These are phyloP conservation scores for Acephala macrosclerotiorum DNA, from an alignment of 2,329 filamentous ascomycete genomes.

Conservation along the genomic window DNA sequence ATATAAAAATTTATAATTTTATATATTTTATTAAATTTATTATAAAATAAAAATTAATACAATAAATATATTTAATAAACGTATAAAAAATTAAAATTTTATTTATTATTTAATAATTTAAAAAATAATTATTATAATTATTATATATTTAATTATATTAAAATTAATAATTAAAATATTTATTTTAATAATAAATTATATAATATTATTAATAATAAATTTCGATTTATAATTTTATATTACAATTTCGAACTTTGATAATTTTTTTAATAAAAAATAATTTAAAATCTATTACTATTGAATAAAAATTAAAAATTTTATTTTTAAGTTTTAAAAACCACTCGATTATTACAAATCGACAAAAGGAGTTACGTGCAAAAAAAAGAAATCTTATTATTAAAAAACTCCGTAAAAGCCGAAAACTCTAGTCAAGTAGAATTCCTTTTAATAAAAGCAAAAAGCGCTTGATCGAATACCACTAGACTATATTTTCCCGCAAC, in stretches of 20 bases:
- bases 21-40: not conserved
- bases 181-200: conserved; percentile 18
- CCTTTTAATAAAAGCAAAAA: conserved; percentile 17
- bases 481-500: conserved; percentile 27
- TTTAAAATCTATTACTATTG: conserved; percentile 17
- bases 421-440: conserved; percentile 20
- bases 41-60: conserved; percentile 14
- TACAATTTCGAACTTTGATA: conserved; percentile 20
- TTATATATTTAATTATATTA: conserved; percentile 24
- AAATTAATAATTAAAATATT: conserved; percentile 17
- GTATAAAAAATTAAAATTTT: conserved; percentile 21
- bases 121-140: conserved; percentile 23
- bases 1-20: not conserved
- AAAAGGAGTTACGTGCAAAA: conserved; percentile 21
- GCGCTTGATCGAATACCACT: conserved; percentile 16
- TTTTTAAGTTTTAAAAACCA: conserved; percentile 12
- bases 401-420: conserved; percentile 20
- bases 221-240: conserved; percentile 19
- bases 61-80: conserved; percentile 21
- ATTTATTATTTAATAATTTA: conserved; percentile 10
- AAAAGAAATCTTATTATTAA: conserved; percentile 22
- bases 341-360: not conserved
- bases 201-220: conserved; percentile 18
- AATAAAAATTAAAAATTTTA: conserved; percentile 19
- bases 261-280: conserved; percentile 22